A percentile compares a stretch with the other conserved stretches of the same genome.
phyloP scores from a whole-genome alignment of 2,329 filamentous ascomycete genomes.

The Arthrobotrys iridis region DNA sequence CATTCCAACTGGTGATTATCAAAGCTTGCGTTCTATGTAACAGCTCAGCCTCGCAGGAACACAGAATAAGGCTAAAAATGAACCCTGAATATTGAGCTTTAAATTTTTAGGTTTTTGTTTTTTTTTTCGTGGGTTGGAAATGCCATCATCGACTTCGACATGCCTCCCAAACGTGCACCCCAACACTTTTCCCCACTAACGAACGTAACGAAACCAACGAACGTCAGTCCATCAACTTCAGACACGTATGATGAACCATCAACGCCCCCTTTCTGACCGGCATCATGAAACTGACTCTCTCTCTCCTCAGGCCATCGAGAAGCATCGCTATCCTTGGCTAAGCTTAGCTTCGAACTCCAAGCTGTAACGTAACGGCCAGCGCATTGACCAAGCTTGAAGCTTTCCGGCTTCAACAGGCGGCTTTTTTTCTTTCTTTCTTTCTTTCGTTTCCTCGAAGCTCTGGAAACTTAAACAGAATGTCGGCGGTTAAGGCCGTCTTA shows the following conservation, averaged over 20 bases:
- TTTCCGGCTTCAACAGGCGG: background rate
- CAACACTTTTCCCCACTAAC: slow-evolving; percentile 6
- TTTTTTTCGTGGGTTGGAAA: background rate
- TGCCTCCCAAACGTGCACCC: background rate
- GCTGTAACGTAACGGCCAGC: slow-evolving; percentile 22
- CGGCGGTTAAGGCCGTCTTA: slow-evolving; percentile 35
- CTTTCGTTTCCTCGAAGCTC: slow-evolving; percentile 16
- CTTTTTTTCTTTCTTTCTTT: too few relatives aligned
- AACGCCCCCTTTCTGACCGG: slow-evolving; percentile 3
- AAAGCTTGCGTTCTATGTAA: too few relatives aligned
- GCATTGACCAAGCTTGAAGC: slow-evolving; percentile 16
- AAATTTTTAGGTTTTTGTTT: too few relatives aligned
- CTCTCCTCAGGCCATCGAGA: too few relatives aligned
- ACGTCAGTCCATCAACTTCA: slow-evolving; percentile 38
- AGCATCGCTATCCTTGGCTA: too few relatives aligned
- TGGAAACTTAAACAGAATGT: slow-evolving; percentile 40
- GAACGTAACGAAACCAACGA: background rate
- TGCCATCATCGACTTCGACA: slow-evolving; percentile 26
- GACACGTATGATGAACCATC: slow-evolving; percentile 39
- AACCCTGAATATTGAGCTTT: background rate
- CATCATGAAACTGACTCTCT: slow-evolving; percentile 39
- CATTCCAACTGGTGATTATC: slow-evolving; percentile 8
- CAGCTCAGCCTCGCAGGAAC: too few relatives aligned
- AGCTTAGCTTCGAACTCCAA: background rate
- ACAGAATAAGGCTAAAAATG: slow-evolving; percentile 5